phyloP scores from a whole-genome alignment of 768 basidiomycete species.

The Pleurotus citrinopileatus region DNA sequence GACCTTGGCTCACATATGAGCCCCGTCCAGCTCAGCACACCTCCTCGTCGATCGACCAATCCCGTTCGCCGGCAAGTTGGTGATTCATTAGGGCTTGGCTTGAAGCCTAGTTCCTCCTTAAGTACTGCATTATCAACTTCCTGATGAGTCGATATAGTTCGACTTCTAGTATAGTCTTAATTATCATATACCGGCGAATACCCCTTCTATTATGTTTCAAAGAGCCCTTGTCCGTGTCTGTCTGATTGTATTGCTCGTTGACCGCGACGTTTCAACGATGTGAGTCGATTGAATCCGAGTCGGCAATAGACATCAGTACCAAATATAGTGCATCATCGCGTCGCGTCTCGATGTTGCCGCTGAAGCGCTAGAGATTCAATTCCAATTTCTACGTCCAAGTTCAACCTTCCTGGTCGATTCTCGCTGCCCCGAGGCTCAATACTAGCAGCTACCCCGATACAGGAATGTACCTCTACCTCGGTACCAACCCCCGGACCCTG shows the following conservation, averaged over 20 bases:
- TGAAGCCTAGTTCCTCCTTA: conserved; percentile 18
- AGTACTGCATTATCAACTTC: neutral
- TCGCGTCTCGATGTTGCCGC: too few relatives aligned
- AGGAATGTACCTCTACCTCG: conserved; percentile 73
- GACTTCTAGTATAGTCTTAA: neutral
- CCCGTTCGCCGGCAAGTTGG: neutral
- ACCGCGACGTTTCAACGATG: too few relatives aligned
- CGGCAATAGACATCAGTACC: too few relatives aligned
- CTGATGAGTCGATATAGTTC: neutral
- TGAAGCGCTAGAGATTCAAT: neutral
- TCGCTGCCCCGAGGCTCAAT: neutral
- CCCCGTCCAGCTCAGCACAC: conserved; percentile 40
- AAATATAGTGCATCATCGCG: too few relatives aligned
- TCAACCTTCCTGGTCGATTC: neutral
- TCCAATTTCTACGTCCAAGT: conserved; percentile 2
- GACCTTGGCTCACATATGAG: conserved; percentile 30
- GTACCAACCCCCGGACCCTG: conserved; percentile 63
- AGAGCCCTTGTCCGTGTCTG: too few relatives aligned
- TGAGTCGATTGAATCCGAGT: too few relatives aligned
- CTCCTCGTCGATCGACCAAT: conserved; percentile 25
- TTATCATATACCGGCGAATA: too few relatives aligned
- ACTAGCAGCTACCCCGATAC: neutral
- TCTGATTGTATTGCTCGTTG: too few relatives aligned
- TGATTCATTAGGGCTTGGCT: conserved; percentile 22
- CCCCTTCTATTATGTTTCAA: too few relatives aligned